A percentile compares a stretch with the other conserved stretches of the same genome.
Conservation (phyloP, 257 asterid genomes). For the Solanum lycopersicoides region DNA sequence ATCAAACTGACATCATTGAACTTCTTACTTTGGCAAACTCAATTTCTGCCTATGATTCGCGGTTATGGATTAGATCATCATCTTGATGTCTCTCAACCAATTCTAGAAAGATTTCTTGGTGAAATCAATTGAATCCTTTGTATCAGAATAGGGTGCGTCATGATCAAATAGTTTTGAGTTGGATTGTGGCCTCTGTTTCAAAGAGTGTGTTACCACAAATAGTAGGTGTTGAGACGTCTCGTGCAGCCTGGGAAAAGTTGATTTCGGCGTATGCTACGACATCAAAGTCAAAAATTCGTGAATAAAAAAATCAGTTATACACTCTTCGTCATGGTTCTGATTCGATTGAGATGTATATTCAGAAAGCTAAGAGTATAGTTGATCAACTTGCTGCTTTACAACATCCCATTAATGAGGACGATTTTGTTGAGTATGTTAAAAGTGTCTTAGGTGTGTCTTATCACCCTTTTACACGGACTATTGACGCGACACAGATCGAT, state of each 20-base stretch:
- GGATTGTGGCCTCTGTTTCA: not conserved
- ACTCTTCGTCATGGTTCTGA: not conserved
- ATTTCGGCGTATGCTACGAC: not conserved
- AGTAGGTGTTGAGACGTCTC: not conserved
- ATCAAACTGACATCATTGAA: not conserved
- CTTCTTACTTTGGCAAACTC: no score
- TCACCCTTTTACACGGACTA: not conserved
- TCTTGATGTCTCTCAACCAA: not conserved
- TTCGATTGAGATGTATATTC: not conserved
- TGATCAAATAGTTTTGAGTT: not conserved
- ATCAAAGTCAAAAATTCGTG: not conserved
- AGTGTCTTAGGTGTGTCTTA: not conserved
- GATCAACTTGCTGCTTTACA: not conserved
- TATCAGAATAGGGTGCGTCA: not conserved
- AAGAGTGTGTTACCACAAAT: not conserved
- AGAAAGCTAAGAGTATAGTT: not conserved
- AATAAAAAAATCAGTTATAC: not conserved
- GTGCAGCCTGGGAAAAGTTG: not conserved
- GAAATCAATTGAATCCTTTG: not conserved
- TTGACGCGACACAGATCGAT: not conserved
- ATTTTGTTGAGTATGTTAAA: not conserved
- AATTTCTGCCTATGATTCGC: not conserved
- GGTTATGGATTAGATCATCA: not conserved
- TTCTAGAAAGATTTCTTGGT: not conserved
- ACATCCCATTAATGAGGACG: not conserved